Evolutionary conservation across 1,139 yeast genomes (phyloP).

Genomic region (Geotrichum citri-aurantii): DNA sequence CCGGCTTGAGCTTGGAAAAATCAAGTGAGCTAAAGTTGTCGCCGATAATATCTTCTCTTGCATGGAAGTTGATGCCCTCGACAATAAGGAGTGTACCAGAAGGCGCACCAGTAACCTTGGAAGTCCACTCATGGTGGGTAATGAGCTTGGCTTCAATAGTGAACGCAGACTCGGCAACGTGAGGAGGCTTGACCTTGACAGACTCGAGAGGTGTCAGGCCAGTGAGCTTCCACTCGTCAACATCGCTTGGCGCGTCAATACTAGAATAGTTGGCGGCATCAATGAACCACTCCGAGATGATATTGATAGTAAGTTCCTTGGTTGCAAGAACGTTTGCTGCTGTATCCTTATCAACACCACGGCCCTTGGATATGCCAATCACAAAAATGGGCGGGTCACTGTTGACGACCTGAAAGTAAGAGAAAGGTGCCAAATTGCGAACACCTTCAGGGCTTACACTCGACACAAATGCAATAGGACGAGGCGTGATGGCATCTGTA

Average conservation of each 20-base stretch:
- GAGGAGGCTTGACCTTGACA: constrained; percentile 46
- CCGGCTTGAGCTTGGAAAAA: constrained; percentile 47
- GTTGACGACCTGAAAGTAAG: constrained; percentile 47
- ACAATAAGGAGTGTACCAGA: constrained; percentile 44
- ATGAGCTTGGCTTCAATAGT: constrained; percentile 52
- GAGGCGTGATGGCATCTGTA: constrained; percentile 48
- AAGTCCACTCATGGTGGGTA: constrained; percentile 43
- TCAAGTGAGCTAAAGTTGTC: constrained; percentile 41
- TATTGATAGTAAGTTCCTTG: constrained; percentile 51
- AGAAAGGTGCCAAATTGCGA: constrained; percentile 53
- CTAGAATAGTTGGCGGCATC: constrained; percentile 58
- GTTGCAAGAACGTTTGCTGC: constrained; percentile 46
- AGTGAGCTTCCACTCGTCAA: constrained; percentile 51
- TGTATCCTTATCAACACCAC: constrained; percentile 46
- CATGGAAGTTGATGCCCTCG: constrained; percentile 55
- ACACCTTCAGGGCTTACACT: constrained; percentile 43
- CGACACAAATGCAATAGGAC: constrained; percentile 56
- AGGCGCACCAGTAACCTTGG: constrained; percentile 38
- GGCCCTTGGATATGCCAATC: constrained; percentile 44
- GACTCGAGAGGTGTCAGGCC: constrained; percentile 51
- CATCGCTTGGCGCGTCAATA: constrained; percentile 44
- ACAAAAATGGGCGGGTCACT: constrained; percentile 57
- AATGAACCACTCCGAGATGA: constrained; percentile 57
- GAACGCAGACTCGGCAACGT: constrained; percentile 58
- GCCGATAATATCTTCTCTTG: constrained; percentile 50